A percentile compares a stretch with the other conserved stretches of the same genome.
phyloP scores from a whole-genome alignment of 2,329 filamentous ascomycete species.

The Didymella lethalis region DNA sequence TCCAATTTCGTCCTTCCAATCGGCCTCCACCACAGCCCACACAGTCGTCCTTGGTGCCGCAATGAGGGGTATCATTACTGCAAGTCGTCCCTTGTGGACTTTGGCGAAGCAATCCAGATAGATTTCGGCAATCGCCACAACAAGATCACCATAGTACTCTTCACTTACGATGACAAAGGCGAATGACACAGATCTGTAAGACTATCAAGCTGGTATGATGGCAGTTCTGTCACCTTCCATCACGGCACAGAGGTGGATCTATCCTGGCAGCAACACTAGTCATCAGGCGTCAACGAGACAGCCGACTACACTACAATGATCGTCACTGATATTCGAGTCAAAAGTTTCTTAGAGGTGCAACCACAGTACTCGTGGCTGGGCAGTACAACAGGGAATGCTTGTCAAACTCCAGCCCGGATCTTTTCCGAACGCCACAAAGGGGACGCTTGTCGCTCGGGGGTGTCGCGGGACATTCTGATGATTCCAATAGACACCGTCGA shows the following conservation, averaged over 20 bases:
- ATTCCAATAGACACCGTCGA: background rate
- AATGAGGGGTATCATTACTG: conserved; percentile 13
- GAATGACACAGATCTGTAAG: background rate
- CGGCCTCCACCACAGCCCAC: background rate
- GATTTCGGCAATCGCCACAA: background rate
- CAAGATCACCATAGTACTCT: background rate
- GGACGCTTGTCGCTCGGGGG: conserved; percentile 15
- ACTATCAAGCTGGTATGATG: background rate
- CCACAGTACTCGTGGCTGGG: background rate
- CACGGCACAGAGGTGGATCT: background rate
- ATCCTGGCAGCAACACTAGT: background rate
- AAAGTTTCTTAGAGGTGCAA: background rate
- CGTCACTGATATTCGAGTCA: background rate
- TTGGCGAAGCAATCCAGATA: background rate
- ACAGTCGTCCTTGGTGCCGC: background rate
- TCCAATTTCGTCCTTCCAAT: conserved; percentile 4
- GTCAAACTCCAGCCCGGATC: background rate
- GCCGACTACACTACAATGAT: background rate
- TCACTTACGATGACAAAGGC: background rate
- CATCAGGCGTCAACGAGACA: background rate
- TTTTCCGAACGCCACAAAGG: background rate
- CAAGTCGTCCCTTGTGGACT: conserved; percentile 1
- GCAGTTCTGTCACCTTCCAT: background rate
- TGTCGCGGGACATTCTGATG: background rate
- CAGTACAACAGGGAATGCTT: background rate